Evolutionary conservation across 495 filamentous ascomycete species (phyloP).

Genomic region (Penicillium mononematosum): DNA sequence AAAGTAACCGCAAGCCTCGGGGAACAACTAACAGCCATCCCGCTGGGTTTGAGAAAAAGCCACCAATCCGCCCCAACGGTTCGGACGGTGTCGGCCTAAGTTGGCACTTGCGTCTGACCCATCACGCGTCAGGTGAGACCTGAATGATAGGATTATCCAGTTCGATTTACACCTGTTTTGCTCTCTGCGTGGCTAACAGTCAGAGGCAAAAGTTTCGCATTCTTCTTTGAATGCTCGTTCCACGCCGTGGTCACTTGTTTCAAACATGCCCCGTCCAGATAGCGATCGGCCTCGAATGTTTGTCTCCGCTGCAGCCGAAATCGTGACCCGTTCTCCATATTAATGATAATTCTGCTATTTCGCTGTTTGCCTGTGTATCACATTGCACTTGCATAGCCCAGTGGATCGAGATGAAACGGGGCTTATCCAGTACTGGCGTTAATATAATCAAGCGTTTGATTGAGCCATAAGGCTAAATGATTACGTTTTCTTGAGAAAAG

Average conservation of each 20-base stretch:
- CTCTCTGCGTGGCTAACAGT: conserved; percentile 14
- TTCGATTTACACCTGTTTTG: conserved; percentile 7
- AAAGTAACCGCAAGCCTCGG: background rate
- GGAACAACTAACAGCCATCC: conserved; percentile 1
- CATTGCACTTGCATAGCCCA: conserved; percentile 9
- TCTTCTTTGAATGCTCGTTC: conserved; percentile 16
- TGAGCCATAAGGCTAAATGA: background rate
- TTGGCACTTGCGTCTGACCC: conserved; percentile 33
- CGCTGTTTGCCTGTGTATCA: conserved; percentile 9
- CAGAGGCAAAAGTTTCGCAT: conserved; percentile 4
- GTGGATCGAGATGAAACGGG: conserved; percentile 12
- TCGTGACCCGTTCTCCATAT: background rate
- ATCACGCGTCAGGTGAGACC: conserved; percentile 38
- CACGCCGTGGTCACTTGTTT: conserved; percentile 11
- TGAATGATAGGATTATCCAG: conserved; percentile 13
- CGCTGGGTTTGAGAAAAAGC: background rate
- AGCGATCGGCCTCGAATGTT: conserved; percentile 11
- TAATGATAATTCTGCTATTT: background rate
- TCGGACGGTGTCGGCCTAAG: conserved; percentile 14
- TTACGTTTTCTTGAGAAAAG: background rate
- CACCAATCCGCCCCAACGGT: conserved; percentile 5
- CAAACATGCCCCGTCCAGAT: conserved; percentile 9
- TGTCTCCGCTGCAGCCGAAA: conserved; percentile 3
- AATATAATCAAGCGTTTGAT: conserved; percentile 14
- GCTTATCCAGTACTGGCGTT: background rate